These are phyloP conservation scores for Talaromyces trachyspermus DNA, from an alignment of 495 filamentous ascomycete genomes.

Conservation along the genomic window DNA sequence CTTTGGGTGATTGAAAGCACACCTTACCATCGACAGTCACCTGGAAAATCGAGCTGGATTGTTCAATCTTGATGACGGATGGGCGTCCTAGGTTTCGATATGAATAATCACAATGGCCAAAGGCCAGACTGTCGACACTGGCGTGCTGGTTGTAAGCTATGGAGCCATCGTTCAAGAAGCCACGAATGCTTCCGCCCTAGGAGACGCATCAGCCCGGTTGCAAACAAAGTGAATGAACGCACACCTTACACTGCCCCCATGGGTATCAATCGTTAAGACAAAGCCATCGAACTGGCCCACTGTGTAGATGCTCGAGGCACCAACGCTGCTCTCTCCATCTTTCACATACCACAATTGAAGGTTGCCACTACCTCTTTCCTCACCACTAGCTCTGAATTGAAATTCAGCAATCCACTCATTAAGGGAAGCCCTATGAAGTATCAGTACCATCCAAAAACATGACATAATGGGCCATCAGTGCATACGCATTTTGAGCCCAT, in stretches of 20 bases:
- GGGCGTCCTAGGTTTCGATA: conserved; percentile 90
- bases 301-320: conserved; percentile 72
- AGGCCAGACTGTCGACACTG: conserved; percentile 77
- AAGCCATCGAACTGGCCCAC: conserved; percentile 78
- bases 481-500: conserved; percentile 64
- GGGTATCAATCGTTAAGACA: conserved; percentile 77
- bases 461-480: conserved; percentile 18
- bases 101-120: conserved; percentile 83
- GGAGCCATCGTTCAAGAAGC: conserved; percentile 88
- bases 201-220: conserved; percentile 10
- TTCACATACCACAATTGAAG: conserved; percentile 89
- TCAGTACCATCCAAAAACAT: conserved; percentile 12
- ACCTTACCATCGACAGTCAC: conserved; percentile 74
- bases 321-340: conserved; percentile 56
- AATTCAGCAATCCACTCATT: conserved; percentile 65
- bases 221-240: not conserved
- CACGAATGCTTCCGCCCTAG: conserved; percentile 77
- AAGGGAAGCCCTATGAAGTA: conserved; percentile 10
- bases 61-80: conserved; percentile 65
- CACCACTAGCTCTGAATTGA: conserved; percentile 80
- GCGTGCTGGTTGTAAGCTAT: conserved; percentile 72
- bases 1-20: conserved; percentile 79
- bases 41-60: conserved; percentile 53
- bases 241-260: conserved; percentile 58
- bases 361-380: conserved; percentile 80